Conservation (phyloP, 768 basidiomycete species). For the Coprinopsis sp. region DNA sequence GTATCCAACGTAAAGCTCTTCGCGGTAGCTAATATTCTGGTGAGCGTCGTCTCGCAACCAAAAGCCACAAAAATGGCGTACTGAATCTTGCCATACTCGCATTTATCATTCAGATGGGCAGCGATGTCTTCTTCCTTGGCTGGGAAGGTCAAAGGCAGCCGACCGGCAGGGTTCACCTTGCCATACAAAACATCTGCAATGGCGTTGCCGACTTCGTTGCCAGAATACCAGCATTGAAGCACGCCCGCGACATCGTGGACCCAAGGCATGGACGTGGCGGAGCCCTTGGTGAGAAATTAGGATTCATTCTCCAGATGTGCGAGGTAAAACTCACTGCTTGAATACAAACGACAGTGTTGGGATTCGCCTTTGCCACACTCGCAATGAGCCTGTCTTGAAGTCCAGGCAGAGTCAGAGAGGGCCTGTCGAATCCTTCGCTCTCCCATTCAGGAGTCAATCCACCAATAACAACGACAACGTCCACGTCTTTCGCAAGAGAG, state of each 20-base stretch:
- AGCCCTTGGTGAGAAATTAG: conserved; percentile 38
- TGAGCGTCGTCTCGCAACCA: not conserved
- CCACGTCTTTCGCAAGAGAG: conserved; percentile 44
- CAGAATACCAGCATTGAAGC: conserved; percentile 62
- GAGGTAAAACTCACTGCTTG: conserved; percentile 45
- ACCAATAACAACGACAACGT: conserved; percentile 54
- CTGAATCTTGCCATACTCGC: conserved; percentile 55
- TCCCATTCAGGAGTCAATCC: conserved; percentile 73
- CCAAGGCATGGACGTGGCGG: conserved; percentile 77
- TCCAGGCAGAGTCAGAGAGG: conserved; percentile 54
- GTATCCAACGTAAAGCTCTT: conserved; percentile 67
- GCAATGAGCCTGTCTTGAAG: conserved; percentile 55
- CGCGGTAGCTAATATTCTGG: conserved; percentile 38
- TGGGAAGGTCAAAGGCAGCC: conserved; percentile 59
- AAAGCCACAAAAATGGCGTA: conserved; percentile 14
- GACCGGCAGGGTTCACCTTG: conserved; percentile 54
- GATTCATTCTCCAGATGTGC: not conserved
- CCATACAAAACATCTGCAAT: conserved; percentile 65
- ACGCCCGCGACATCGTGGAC: conserved; percentile 47
- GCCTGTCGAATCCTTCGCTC: conserved; percentile 70
- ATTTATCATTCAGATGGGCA: conserved; percentile 51
- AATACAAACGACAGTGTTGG: conserved; percentile 53
- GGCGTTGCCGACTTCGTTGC: conserved; percentile 62
- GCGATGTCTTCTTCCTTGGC: conserved; percentile 57
- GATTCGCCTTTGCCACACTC: conserved; percentile 48